Evolutionary conservation across 352 stramenopile genomes (phyloP).

Genomic region (Phytophthora sp.): DNA sequence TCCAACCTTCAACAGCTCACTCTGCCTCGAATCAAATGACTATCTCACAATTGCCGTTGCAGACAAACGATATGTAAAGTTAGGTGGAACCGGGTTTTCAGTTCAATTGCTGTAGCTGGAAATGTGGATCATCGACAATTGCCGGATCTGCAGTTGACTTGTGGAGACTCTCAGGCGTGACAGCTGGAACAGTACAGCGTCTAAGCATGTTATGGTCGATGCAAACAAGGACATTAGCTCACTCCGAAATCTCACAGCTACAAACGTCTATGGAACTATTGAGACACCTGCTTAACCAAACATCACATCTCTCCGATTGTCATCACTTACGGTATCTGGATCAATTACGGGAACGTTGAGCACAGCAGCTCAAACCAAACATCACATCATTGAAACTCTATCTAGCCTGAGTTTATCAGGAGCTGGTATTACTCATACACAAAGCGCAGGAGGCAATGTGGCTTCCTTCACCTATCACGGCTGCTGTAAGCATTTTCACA

Average conservation of each 20-base stretch:
- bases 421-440: no score
- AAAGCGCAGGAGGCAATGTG: no score
- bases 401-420: no score
- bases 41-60: no score
- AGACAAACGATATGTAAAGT: no score
- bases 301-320: not conserved
- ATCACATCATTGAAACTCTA: not conserved
- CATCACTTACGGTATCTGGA: not conserved
- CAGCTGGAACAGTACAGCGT: constrained; percentile 2
- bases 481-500: no score
- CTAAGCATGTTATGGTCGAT: constrained; percentile 7
- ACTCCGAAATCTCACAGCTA: not conserved
- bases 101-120: no score
- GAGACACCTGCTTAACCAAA: no score
- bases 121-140: constrained; percentile 2
- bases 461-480: no score
- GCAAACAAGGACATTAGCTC: constrained; percentile 3
- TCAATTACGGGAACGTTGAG: not conserved
- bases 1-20: no score
- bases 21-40: no score
- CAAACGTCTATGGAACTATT: not conserved
- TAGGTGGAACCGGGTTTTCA: no score
- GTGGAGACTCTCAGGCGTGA: not conserved
- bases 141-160: not conserved
- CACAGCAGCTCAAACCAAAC: not conserved